Base-by-base conservation (phyloP, 2,329 filamentous ascomycete genomes). In the Microdochium paspali region DNA sequence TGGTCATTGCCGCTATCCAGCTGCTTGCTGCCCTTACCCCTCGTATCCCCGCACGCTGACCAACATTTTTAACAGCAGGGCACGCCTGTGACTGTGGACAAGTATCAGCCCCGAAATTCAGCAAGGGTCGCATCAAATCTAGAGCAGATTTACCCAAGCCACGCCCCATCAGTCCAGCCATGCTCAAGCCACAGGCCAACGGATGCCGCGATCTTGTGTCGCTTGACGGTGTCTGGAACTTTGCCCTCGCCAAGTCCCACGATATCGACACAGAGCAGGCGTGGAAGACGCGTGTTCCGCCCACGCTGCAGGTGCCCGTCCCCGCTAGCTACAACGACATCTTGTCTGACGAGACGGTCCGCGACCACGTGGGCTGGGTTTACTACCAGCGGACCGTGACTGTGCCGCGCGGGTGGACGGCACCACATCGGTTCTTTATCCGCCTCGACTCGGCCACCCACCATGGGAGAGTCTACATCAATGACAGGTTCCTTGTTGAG, bases 201-300 rank as follows among this genome's bases (percentile, higher is more conserved):
- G 12, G 46, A 2, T 39, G 32, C n/a, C 46, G 55, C 10, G 48
- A 53, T 18, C 21, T 57, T 10, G 32, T 54, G 20, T 53, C 51
- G 35, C 47, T 58, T 1, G 55, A 58, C 24, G 55, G 56, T 15
- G 47, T 58, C n/a, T 58, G 56, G 56, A 58, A 58, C 49, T 58
- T 57, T 43, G 46, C 50, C 4, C 10, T 56, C 6, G 46, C 50
- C 6, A 18, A 28, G 12, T 44, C 44, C 3, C 5, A 21, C 10
- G 47, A 56, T 47, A 44, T 49, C 10, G 51, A 58, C 13, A 25
- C 20, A 20, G 51, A 50, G 13, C 44, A 31, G 30, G 50, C 48
- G 3, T 55, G 50, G 52, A 45, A 28, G 61, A 68, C 4, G 61
- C 69, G 1, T 46, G 65, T 2, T 61, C 61, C 7, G 55, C 58